phyloP scores from a whole-genome alignment of 1,284 basidiomycete genomes.

The Cryptococcus maquisensis region DNA sequence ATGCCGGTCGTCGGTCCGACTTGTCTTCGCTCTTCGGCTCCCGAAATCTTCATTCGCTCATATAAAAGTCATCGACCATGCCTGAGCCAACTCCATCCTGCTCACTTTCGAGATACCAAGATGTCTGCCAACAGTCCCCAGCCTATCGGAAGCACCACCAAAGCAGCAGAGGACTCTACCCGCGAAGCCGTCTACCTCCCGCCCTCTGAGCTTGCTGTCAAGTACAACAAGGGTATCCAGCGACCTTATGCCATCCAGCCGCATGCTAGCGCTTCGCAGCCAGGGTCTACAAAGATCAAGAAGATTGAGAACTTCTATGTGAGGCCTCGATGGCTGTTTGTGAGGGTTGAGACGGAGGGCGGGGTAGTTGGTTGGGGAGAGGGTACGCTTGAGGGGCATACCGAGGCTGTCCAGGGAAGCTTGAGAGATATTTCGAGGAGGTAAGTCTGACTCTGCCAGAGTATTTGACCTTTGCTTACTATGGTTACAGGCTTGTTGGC shows the following conservation, averaged over 20 bases:
- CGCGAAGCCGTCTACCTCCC: constrained; percentile 38
- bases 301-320: constrained; percentile 59
- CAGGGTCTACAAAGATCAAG: constrained; percentile 32
- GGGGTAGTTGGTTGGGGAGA: constrained; percentile 64
- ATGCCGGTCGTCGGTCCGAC: not conserved
- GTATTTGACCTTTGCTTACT: not conserved
- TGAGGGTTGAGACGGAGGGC: constrained; percentile 64
- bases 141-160: constrained; percentile 23
- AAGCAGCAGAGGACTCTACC: constrained; percentile 22
- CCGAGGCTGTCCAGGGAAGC: constrained; percentile 71
- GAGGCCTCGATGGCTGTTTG: constrained; percentile 71
- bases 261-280: constrained; percentile 17
- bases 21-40: too few relatives aligned
- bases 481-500: constrained; percentile 44
- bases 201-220: constrained; percentile 34
- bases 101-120: not conserved
- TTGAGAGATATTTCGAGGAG: constrained; percentile 60
- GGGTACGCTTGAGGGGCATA: constrained; percentile 53
- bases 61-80: not conserved
- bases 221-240: constrained; percentile 39
- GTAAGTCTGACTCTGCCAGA: constrained; percentile 31
- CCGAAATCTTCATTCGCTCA: not conserved
- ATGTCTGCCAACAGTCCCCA: constrained; percentile 27
- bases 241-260: constrained; percentile 25
- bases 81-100: not conserved